Percentiles rank a stretch among this genome's conserved stretches.
Evolutionary conservation across 768 basidiomycete genomes (phyloP).

Genomic region (Hydnum rufescens): DNA sequence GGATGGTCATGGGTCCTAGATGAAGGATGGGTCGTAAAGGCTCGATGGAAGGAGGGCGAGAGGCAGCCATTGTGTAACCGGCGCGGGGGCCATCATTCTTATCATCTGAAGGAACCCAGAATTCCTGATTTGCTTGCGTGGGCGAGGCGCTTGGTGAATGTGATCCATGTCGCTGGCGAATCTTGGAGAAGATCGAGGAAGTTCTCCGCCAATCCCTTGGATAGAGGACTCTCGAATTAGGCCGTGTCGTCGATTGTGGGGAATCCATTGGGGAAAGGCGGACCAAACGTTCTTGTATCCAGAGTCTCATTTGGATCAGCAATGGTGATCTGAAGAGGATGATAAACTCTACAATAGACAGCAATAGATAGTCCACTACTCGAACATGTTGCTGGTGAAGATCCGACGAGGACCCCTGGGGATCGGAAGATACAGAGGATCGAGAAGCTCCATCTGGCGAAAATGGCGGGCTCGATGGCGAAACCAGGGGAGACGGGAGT

Average conservation of each 20-base stretch:
- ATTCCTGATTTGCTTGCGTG: neutral
- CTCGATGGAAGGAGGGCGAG: neutral
- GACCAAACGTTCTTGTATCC: slow-evolving; percentile 29
- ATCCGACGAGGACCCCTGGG: neutral
- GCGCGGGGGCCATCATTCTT: neutral
- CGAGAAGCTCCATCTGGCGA: neutral
- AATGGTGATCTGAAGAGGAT: slow-evolving; percentile 44
- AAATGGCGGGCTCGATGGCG: slow-evolving; percentile 17
- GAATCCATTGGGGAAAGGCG: neutral
- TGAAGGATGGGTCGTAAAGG: neutral
- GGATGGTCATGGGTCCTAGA: neutral
- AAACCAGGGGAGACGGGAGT: slow-evolving; percentile 31
- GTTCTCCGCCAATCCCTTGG: neutral
- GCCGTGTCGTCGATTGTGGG: neutral
- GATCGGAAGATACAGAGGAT: slow-evolving; percentile 6
- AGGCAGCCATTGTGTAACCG: neutral
- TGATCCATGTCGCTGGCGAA: neutral
- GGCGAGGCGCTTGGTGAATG: neutral
- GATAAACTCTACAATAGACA: slow-evolving; percentile 51
- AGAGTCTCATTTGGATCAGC: slow-evolving; percentile 40
- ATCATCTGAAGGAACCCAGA: neutral
- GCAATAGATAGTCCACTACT: slow-evolving; percentile 47
- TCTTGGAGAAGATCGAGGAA: neutral
- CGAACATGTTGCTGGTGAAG: slow-evolving; percentile 19
- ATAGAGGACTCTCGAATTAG: neutral